Evolutionary conservation across 73 alveolate genomes (phyloP).

Genomic region (Uronychia setigera): DNA sequence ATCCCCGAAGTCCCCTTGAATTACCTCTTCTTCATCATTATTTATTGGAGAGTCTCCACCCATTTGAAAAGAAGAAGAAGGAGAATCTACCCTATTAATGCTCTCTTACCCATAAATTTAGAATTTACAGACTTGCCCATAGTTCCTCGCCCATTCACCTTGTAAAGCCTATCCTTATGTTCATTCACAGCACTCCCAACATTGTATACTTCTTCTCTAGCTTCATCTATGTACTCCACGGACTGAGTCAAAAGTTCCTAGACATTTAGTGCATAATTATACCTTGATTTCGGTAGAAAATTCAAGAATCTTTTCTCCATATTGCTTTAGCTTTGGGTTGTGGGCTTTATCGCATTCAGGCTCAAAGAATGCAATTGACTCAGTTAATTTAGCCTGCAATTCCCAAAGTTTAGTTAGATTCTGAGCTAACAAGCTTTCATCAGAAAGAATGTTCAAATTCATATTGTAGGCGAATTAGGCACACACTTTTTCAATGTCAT

Average conservation of each 20-base stretch:
- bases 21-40: background rate
- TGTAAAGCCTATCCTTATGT: background rate
- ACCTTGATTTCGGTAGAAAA: background rate
- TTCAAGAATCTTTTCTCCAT: background rate
- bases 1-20: background rate
- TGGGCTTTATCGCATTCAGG: background rate
- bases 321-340: background rate
- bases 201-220: constrained; percentile 41
- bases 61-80: background rate
- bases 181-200: constrained; percentile 16
- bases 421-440: background rate
- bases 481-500: background rate
- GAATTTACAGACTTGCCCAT: background rate
- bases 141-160: too few species aligned
- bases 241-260: background rate
- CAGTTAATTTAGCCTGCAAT: background rate
- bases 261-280: too few species aligned
- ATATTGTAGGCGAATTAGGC: background rate
- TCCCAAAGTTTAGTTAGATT: background rate
- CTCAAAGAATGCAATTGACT: background rate
- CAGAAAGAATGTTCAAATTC: background rate
- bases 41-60: background rate
- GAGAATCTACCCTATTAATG: background rate
- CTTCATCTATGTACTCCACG: constrained; percentile 21
- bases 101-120: background rate